These are phyloP conservation scores for Cubamyces lactineus DNA, from an alignment of 768 basidiomycete species.

Conservation along the genomic window DNA sequence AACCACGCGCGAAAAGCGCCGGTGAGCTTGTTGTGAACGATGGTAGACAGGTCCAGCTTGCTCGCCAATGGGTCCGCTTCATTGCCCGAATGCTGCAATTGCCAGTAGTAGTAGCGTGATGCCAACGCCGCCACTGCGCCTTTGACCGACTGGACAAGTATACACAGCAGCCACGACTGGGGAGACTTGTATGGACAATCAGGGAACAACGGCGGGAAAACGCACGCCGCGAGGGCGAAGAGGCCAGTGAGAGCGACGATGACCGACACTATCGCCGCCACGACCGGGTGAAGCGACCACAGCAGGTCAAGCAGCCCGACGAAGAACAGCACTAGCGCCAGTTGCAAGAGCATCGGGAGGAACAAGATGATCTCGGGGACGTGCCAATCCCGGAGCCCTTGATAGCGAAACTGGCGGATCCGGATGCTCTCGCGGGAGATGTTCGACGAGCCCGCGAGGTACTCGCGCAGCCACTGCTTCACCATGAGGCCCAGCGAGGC, in stretches of 20 bases:
- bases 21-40: slow-evolving; percentile 6
- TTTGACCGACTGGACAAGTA: slow-evolving; percentile 4
- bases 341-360: slow-evolving; percentile 29
- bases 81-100: background rate
- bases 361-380: slow-evolving; percentile 22
- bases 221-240: slow-evolving; percentile 4
- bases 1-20: slow-evolving; percentile 4
- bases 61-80: slow-evolving; percentile 8
- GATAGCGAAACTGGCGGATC: slow-evolving; percentile 32
- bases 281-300: slow-evolving; percentile 26
- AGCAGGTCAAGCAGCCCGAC: slow-evolving; percentile 29
- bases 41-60: slow-evolving; percentile 3
- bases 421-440: slow-evolving; percentile 29
- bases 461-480: slow-evolving; percentile 30
- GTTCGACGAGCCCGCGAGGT: slow-evolving; percentile 27
- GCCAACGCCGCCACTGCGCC: slow-evolving; percentile 2
- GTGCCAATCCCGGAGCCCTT: slow-evolving; percentile 31
- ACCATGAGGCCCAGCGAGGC: slow-evolving; percentile 28
- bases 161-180: slow-evolving; percentile 21
- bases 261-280: slow-evolving; percentile 21
- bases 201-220: slow-evolving; percentile 14
- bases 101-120: slow-evolving; percentile 13
- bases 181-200: slow-evolving; percentile 26
- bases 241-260: slow-evolving; percentile 8
- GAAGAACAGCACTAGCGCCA: slow-evolving; percentile 29